Percentiles rank a stretch among this genome's conserved stretches.
Conservation (phyloP, 2,329 filamentous ascomycete genomes). For the Thelonectria blattea region DNA sequence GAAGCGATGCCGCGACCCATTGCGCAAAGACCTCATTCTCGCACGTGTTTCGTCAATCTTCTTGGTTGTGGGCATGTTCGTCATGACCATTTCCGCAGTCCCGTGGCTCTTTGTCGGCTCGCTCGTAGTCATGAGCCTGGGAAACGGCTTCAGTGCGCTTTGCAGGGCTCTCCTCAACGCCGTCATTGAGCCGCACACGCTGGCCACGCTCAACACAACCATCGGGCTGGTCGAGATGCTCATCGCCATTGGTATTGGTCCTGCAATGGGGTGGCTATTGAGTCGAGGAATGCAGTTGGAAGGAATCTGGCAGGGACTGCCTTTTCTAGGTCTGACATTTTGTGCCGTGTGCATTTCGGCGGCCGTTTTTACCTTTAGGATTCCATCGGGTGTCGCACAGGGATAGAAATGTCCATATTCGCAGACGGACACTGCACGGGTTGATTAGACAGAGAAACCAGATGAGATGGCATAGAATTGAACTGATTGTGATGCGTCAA, state of each 20-base stretch:
- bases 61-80: constrained; percentile 43
- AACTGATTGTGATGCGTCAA: too few relatives aligned
- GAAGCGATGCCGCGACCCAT: constrained; percentile 37
- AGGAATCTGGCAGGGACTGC: constrained; percentile 56
- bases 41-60: constrained; percentile 43
- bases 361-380: constrained; percentile 40
- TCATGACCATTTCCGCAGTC: constrained; percentile 46
- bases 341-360: constrained; percentile 40
- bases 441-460: neutral
- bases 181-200: constrained; percentile 58
- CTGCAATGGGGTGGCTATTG: constrained; percentile 54
- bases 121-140: constrained; percentile 53
- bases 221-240: constrained; percentile 57
- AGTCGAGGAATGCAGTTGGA: constrained; percentile 53
- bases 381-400: constrained; percentile 34
- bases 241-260: constrained; percentile 54
- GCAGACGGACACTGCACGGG: neutral
- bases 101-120: constrained; percentile 46
- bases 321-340: constrained; percentile 49
- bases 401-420: too few relatives aligned
- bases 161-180: constrained; percentile 58
- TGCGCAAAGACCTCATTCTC: constrained; percentile 50
- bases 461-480: neutral
- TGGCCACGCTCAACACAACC: constrained; percentile 60
- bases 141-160: constrained; percentile 50